Evolutionary conservation across 2,329 filamentous ascomycete genomes (phyloP).

Genomic region (Fusarium paranaense): DNA sequence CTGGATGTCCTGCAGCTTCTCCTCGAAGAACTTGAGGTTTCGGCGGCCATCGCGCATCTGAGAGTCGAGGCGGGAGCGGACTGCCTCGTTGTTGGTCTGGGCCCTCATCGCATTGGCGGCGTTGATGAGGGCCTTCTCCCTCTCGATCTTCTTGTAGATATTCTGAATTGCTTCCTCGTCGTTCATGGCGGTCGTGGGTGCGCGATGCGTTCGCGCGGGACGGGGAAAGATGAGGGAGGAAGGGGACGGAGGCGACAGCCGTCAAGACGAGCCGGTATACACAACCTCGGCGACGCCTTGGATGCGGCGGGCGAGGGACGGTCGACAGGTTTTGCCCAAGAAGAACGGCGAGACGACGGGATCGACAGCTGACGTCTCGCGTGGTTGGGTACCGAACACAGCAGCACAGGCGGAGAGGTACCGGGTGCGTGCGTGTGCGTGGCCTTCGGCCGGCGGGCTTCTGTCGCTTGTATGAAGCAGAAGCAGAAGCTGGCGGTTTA

Average conservation of each 20-base stretch:
- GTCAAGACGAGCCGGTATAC: slow-evolving; percentile 27
- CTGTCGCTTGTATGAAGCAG: slow-evolving; percentile 25
- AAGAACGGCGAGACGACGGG: not conserved
- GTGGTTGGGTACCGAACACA: slow-evolving; percentile 29
- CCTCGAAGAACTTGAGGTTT: slow-evolving; percentile 96
- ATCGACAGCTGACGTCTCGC: slow-evolving; percentile 28
- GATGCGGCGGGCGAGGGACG: slow-evolving; percentile 24
- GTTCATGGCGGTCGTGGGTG: slow-evolving; percentile 65
- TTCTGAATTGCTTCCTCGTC: slow-evolving; percentile 77
- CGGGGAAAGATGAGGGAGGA: slow-evolving; percentile 33
- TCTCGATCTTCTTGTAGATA: slow-evolving; percentile 96
- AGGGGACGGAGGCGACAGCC: slow-evolving; percentile 22
- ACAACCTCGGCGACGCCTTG: slow-evolving; percentile 25
- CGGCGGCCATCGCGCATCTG: slow-evolving; percentile 94
- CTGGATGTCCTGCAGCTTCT: slow-evolving; percentile 89
- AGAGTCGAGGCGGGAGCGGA: slow-evolving; percentile 89
- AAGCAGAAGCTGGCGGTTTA: slow-evolving; percentile 35
- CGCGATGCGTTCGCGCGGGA: slow-evolving; percentile 55
- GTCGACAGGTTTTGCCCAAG: slow-evolving; percentile 2
- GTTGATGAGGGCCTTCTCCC: slow-evolving; percentile 94
- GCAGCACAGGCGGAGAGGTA: slow-evolving; percentile 9
- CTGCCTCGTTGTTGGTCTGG: slow-evolving; percentile 92
- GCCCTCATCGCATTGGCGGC: slow-evolving; percentile 95
- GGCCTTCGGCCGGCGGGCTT: slow-evolving; percentile 23
- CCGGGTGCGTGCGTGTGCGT: slow-evolving; percentile 15